Percentiles rank a stretch among this genome's conserved stretches.
Conservation (phyloP, 1,284 basidiomycete genomes). For the Mycena citricolor region DNA sequence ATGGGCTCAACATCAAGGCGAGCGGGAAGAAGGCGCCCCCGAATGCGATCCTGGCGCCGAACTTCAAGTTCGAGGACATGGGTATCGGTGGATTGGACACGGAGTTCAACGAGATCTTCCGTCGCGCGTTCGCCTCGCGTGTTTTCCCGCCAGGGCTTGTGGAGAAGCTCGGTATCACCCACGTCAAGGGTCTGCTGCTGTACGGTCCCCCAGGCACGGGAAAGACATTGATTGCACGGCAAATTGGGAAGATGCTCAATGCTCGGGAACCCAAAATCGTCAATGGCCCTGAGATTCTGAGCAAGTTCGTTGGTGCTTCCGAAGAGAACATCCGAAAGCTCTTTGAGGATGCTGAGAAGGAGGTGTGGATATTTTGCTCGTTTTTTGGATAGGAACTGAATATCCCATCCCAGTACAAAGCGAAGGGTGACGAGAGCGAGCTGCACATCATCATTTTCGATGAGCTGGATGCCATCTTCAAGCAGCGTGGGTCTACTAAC, state of each 20-base stretch:
- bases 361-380: constrained; percentile 49
- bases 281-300: constrained; percentile 97
- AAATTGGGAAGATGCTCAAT: constrained; percentile 99
- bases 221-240: constrained; percentile 97
- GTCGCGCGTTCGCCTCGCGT: constrained; percentile 96
- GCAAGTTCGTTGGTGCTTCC: constrained; percentile 97
- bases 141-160: constrained; percentile 97
- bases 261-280: constrained; percentile 98
- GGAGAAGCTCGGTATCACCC: constrained; percentile 97
- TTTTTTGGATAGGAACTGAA: neutral
- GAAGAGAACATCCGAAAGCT: constrained; percentile 99
- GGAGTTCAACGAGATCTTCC: constrained; percentile 97
- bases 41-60: constrained; percentile 95
- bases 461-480: constrained; percentile 98
- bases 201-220: constrained; percentile 98
- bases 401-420: constrained; percentile 79
- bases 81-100: constrained; percentile 97
- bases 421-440: constrained; percentile 97
- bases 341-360: constrained; percentile 96
- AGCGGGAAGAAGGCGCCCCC: constrained; percentile 90
- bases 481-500: constrained; percentile 90
- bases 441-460: constrained; percentile 99
- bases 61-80: constrained; percentile 99
- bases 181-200: constrained; percentile 97
- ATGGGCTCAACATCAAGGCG: constrained; percentile 87